Base-by-base conservation (phyloP, 495 filamentous ascomycete genomes). In the Recurvomyces mirabilis region DNA sequence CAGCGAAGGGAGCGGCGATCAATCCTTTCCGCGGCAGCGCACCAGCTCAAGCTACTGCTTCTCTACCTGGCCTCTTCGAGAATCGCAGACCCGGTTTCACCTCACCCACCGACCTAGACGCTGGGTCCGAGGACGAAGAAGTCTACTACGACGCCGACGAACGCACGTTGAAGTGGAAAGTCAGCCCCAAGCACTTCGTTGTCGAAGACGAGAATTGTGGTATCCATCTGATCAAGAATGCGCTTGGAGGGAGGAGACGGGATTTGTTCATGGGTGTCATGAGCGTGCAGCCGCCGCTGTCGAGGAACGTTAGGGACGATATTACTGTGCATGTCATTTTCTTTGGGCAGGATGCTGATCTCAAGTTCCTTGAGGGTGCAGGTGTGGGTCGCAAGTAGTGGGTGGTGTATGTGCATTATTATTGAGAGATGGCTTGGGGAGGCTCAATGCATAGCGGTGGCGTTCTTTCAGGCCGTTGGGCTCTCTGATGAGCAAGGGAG, bases 261-360 rank as follows among this genome's bases (percentile, higher is more conserved):
- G 31, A 53, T 18, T 51, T 75, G 61, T 60, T 82, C 3, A 62
- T 63, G 20, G 72, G 71, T 3, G 48, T 72, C 28, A 58, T 81
- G 49, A 70, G 66, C 5, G 63, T 69, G 15, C 49, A 51, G 13
- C 54, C 66, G 24, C 75, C 74, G 14, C 67, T 60, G n/a, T 68
- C 68, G 12, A 62, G 74, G 30, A 49, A 59, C 43, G 56, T 68
- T 14, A 52, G 68, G 30, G 77, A 81, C 56, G 77, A 81, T 58
- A 69, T 73, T 5, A 78, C 77, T 3, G 69, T 81, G 18, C 71
- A 80, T 50, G 77, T 82, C 4, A 65, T 75, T 15, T 81, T 82
- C 56, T 81, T 81, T 49, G 53, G 50, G 1, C 21, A 29, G 12
- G 46, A 49, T 47, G 25, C 32, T 3, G 22, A 46, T n/a, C n/a